Percentiles rank a stretch among this genome's conserved stretches.
phyloP scores from a whole-genome alignment of 1,284 basidiomycete genomes.

The Stereum hirsutum region DNA sequence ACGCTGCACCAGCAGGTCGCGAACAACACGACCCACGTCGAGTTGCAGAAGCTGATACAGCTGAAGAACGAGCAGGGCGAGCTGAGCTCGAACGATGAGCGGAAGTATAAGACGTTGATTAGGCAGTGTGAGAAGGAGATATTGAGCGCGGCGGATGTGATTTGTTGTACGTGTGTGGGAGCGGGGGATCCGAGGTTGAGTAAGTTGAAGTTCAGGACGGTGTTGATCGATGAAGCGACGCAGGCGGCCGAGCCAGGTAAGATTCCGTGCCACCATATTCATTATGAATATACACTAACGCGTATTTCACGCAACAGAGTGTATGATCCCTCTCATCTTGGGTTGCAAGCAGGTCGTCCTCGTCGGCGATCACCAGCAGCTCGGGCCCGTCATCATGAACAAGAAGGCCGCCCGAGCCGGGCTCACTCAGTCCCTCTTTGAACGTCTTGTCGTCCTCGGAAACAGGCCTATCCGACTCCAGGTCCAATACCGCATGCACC shows the following conservation, averaged over 20 bases:
- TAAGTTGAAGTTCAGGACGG: conserved; percentile 97
- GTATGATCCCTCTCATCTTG: conserved; percentile 97
- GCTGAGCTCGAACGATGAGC: conserved; percentile 91
- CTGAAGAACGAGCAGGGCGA: conserved; percentile 98
- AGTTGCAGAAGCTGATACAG: conserved; percentile 95
- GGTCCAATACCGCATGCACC: conserved; percentile 99
- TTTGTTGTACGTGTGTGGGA: conserved; percentile 98
- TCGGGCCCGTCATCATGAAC: conserved; percentile 99
- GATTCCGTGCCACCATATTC: conserved; percentile 19
- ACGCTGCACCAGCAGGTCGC: conserved; percentile 97
- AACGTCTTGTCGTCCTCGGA: conserved; percentile 90
- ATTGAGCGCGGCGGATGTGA: conserved; percentile 90
- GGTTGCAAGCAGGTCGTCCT: conserved; percentile 99
- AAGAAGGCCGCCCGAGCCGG: conserved; percentile 98
- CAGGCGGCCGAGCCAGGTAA: conserved; percentile 95
- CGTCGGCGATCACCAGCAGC: conserved; percentile 95
- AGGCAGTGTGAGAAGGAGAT: conserved; percentile 97
- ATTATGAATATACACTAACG: conserved; percentile 7
- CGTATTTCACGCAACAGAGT: conserved; percentile 47
- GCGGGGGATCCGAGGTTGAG: conserved; percentile 92
- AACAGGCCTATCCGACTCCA: conserved; percentile 97
- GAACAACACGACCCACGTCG: conserved; percentile 89
- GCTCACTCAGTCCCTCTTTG: conserved; percentile 95
- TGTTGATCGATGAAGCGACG: conserved; percentile 97
- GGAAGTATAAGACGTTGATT: conserved; percentile 95